Conservation (phyloP, 805 yeast genomes). For the Zygosaccharomyces pseudorouxii region DNA sequence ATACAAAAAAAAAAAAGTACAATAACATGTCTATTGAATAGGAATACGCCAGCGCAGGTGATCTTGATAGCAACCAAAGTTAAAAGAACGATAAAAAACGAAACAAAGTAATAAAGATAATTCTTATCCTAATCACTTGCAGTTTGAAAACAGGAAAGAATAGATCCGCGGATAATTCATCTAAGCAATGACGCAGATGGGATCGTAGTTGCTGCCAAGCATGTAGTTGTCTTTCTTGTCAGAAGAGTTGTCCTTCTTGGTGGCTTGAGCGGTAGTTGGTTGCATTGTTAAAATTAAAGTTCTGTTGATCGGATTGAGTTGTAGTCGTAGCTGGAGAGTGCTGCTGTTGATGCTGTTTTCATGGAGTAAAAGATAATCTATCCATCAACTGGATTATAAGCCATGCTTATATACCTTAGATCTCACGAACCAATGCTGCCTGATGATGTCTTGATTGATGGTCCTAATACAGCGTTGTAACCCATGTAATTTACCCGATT, state of each 20-base stretch:
- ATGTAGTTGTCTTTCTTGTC: slow-evolving; percentile 28
- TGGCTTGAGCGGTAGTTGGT: slow-evolving; percentile 27
- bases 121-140: background rate
- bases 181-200: slow-evolving; percentile 26
- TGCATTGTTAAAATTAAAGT: slow-evolving; percentile 17
- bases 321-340: background rate
- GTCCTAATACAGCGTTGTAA: background rate
- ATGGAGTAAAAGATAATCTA: background rate
- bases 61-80: background rate
- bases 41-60: background rate
- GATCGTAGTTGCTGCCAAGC: slow-evolving; percentile 23
- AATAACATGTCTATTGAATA: background rate
- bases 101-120: background rate
- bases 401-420: background rate
- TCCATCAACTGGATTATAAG: background rate
- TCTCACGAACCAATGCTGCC: background rate
- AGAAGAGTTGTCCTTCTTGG: slow-evolving; percentile 24
- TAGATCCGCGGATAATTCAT: background rate
- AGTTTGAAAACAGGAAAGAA: background rate
- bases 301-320: background rate
- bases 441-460: background rate
- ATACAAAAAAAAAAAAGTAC: slow-evolving; percentile 1
- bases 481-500: background rate
- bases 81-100: slow-evolving; percentile 1
- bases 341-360: background rate